Conservation (phyloP, 2,329 filamentous ascomycete species). For the Penicillium frequentans region DNA sequence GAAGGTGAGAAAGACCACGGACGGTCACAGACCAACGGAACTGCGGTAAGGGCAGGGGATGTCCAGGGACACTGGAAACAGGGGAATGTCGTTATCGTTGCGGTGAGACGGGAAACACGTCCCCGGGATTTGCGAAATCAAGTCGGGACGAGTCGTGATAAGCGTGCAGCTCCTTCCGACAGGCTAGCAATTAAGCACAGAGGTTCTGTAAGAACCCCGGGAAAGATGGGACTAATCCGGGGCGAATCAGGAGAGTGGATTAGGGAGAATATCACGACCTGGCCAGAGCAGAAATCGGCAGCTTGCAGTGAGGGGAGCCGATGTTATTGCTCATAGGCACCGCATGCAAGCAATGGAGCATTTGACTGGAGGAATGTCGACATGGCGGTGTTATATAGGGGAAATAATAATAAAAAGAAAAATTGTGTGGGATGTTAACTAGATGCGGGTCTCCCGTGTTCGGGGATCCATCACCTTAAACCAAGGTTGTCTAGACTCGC, state of each 20-base stretch:
- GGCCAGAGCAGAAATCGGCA: constrained; percentile 11
- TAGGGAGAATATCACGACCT: not conserved
- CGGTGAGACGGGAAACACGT: constrained; percentile 17
- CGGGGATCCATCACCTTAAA: constrained; percentile 7
- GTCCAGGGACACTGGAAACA: not conserved
- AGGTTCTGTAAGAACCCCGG: not conserved
- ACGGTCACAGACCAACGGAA: constrained; percentile 11
- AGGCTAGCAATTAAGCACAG: not conserved
- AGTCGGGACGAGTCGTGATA: constrained; percentile 17
- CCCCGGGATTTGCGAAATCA: constrained; percentile 4
- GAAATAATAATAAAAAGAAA: not conserved
- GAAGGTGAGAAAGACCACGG: constrained; percentile 6
- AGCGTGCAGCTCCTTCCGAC: constrained; percentile 16
- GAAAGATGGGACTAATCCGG: not conserved
- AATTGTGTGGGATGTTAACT: not conserved
- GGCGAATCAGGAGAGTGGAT: constrained; percentile 16
- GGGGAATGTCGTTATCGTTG: constrained; percentile 21
- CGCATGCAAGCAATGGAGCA: constrained; percentile 21
- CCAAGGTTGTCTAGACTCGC: not conserved
- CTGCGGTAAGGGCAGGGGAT: constrained; percentile 9
- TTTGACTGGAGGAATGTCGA: constrained; percentile 22
- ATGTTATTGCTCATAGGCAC: constrained; percentile 20
- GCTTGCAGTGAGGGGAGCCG: constrained; percentile 12
- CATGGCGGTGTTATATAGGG: not conserved
- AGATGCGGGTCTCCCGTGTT: not conserved